Base-by-base conservation (phyloP, 1,284 basidiomycete species). In the Heimioporus punctisporus region DNA sequence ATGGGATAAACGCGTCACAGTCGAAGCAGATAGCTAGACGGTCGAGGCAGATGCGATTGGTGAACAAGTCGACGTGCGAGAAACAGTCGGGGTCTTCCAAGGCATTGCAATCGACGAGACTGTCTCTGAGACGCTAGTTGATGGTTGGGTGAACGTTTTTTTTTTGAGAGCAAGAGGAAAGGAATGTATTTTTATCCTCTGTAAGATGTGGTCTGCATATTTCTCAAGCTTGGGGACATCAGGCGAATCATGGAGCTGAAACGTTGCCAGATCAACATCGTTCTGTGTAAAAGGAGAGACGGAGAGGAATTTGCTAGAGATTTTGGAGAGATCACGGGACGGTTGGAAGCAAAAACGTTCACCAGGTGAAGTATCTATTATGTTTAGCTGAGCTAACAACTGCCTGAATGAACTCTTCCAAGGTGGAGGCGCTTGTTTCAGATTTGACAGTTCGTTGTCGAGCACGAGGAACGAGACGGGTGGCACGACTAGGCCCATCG, bases 271-370 rank as follows among this genome's bases (percentile, higher is more conserved):
- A 28, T 65, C 58, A n/a, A 64, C 51, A 19, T 65, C 61, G 34
- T 45, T 51, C 27, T 25, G 37, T 27, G 34, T 14, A 25, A 23
- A 14, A 6, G 56, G 14, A 4, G 31, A 46, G 7, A 64, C 40
- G 4, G 61, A 64, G 41, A 64, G 26, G 43, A 59, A 63, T 8
- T 46, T 5, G 27, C 43, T 59, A 2, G 58, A 64, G 7, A 64
- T 52, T 40, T 50, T 26, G 23, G 54, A 61, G 27, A 66, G 45
- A 45, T 65, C 63, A 1, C 27, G n/a, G 21, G 54, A 55, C 3
- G 60, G 62, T n/a, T 63, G 63, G 49, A 64, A 52, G 40, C 60
- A 64, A 39, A 63, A 47, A 10, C 41, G 43, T 6, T 48, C 51
- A n/a, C 23, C 43, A 12, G 24, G 24, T 11, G 55, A 52, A 14